Base-by-base conservation (phyloP, 2,329 filamentous ascomycete species). In the Talaromyces albobiverticillius region DNA sequence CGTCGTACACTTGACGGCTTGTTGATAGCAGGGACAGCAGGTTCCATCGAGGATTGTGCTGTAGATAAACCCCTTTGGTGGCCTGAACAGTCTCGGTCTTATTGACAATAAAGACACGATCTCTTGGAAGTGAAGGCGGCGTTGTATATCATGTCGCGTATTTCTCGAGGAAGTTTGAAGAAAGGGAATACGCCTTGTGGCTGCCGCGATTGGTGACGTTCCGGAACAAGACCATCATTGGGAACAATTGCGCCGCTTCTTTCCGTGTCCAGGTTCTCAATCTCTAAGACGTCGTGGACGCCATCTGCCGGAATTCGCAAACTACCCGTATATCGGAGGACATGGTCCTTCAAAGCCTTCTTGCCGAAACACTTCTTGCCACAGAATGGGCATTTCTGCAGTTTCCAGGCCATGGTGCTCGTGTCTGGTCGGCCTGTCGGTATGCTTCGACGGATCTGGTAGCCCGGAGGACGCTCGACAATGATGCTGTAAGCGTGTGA, bases 261-360 rank as follows among this genome's bases (percentile, higher is more conserved):
- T 10, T 34, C 7, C 10, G 34, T 22, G 3, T 4, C 11, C n/a
- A n/a, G n/a, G n/a, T n/a, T 2, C 11, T 41, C 9, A 11, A 59
- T 61, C 20, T 54, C 18, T 46, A 59, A 48, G 32, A 58, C 59
- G 32, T 61, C 57, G 22, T 61, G 59, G 14, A 58, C 9, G 2
- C 59, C 59, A 40, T 61, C 60, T 22, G 57, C 57, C 8, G 57
- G 60, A 20, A 60, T 8, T 9, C 55, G 55, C 51, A 32, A 54
- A 29, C 22, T 11, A 11, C 46, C 49, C 11, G 41, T 54, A 48
- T 60, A 62, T 20, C 42, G 7, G 3, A 7, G 14, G 14, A 60
- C 32, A 38, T 61, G 60, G 0, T 55, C 53, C 2, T 16, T 13
- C 23, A 60, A 36, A 3, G 18, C 47, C 14, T 13, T 47, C 46